These are phyloP conservation scores for Solanum acaule DNA, from an alignment of 257 asterid genomes.

Conservation along the genomic window DNA sequence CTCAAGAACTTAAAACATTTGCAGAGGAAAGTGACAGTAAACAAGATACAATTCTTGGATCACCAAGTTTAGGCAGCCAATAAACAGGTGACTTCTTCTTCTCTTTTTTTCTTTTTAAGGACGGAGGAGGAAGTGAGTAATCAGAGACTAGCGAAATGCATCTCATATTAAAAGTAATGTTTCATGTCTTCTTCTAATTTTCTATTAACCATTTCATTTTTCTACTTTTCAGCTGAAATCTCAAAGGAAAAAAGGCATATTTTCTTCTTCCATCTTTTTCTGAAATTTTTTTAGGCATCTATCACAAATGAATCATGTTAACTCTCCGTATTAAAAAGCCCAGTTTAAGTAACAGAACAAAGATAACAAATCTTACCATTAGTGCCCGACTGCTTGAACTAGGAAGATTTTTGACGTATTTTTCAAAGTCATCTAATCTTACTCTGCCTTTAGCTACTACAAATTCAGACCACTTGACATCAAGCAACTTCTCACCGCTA, in stretches of 20 bases:
- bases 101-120: background rate
- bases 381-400: conserved; percentile 18
- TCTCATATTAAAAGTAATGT: background rate
- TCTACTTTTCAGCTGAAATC: background rate
- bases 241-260: background rate
- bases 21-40: background rate
- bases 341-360: background rate
- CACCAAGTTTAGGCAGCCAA: background rate
- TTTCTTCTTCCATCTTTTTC: background rate
- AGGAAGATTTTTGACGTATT: conserved; percentile 15
- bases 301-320: background rate
- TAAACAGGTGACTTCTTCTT: background rate
- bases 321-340: background rate
- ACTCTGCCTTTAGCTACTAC: conserved; percentile 19
- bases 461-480: conserved; percentile 15
- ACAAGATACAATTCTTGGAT: background rate
- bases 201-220: background rate
- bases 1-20: background rate
- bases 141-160: background rate
- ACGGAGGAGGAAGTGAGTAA: background rate
- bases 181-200: background rate
- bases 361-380: conserved; percentile 14
- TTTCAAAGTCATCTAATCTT: conserved; percentile 13
- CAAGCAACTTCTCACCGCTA: conserved; percentile 25
- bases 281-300: background rate